A percentile compares a stretch with the other conserved stretches of the same genome.
Evolutionary conservation across 805 yeast genomes (phyloP).

Genomic region (Candida pseudofarinosa): DNA sequence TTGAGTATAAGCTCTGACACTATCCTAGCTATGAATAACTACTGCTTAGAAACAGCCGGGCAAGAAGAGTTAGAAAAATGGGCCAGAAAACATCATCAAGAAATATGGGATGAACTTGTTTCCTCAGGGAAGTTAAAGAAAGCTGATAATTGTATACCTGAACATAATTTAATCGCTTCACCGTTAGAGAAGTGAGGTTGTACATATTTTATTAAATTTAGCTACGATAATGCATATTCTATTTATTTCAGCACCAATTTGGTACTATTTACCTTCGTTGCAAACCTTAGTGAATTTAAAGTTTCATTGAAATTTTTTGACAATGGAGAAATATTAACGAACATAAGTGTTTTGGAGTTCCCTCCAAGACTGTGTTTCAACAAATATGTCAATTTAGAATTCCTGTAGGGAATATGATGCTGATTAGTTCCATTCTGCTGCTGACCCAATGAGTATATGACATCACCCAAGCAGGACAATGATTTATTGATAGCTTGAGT

Average conservation of each 20-base stretch:
- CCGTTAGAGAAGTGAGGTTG: conserved; percentile 5
- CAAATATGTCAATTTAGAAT: conserved; percentile 75
- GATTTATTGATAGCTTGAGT: conserved; percentile 89
- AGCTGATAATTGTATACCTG: conserved; percentile 29
- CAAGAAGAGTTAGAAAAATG: conserved; percentile 30
- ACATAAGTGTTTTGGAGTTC: conserved; percentile 85
- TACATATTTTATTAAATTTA: conserved; percentile 2
- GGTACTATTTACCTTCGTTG: conserved; percentile 72
- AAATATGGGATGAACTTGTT: conserved; percentile 24
- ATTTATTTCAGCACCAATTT: conserved; percentile 9
- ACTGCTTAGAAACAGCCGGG: conserved; percentile 26
- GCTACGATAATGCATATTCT: not conserved
- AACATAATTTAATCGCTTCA: conserved; percentile 21
- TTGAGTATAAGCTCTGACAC: conserved; percentile 42
- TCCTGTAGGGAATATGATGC: conserved; percentile 61
- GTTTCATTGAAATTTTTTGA: conserved; percentile 66
- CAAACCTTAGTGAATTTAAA: conserved; percentile 81
- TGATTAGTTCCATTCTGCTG: conserved; percentile 25
- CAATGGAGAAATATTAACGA: conserved; percentile 80
- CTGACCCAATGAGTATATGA: conserved; percentile 62
- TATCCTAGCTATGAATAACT: conserved; percentile 45
- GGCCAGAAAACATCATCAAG: conserved; percentile 26
- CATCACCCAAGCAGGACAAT: conserved; percentile 85
- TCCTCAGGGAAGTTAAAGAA: conserved; percentile 21
- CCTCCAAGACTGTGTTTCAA: conserved; percentile 83